Percentiles rank a stretch among this genome's conserved stretches.
phyloP scores from a whole-genome alignment of 139 green algal species.

The Chlamydomonas sp. region DNA sequence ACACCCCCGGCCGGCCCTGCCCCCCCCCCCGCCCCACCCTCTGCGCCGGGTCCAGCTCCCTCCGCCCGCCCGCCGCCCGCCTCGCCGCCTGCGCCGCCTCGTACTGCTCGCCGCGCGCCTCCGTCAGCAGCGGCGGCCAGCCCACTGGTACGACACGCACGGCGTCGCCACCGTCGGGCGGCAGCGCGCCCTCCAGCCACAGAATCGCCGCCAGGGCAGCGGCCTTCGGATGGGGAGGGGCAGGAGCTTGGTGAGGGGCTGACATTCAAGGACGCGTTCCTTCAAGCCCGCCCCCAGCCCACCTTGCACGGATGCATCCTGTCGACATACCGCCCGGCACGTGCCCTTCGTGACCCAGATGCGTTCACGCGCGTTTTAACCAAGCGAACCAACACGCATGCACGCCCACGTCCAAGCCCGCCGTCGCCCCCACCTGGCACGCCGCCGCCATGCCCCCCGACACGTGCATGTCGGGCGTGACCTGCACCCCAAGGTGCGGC shows the following conservation, averaged over 20 bases:
- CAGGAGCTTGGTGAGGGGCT: neutral
- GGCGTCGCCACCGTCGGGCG: constrained; percentile 17
- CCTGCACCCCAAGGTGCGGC: constrained; percentile 39
- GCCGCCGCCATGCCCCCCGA: constrained; percentile 23
- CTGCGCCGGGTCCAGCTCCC: constrained; percentile 30
- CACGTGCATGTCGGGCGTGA: constrained; percentile 45
- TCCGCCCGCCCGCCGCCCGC: constrained; percentile 2
- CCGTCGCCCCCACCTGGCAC: constrained; percentile 12
- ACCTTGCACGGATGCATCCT: no score
- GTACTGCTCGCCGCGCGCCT: constrained; percentile 23
- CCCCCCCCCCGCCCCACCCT: neutral
- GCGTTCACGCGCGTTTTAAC: no score
- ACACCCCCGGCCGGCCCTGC: neutral
- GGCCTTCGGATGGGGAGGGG: neutral
- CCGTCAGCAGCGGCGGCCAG: constrained; percentile 38
- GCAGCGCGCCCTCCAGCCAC: constrained; percentile 22
- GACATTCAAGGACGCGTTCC: neutral
- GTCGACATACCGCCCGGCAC: no score
- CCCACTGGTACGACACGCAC: constrained; percentile 33
- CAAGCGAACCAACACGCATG: no score
- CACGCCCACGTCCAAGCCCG: no score
- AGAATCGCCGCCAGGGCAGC: constrained; percentile 21
- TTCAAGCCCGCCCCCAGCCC: neutral
- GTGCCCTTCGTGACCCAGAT: no score
- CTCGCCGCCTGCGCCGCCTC: constrained; percentile 22